Evolutionary conservation across 2,329 filamentous ascomycete genomes (phyloP).

Genomic region (Thyridium curvatum): DNA sequence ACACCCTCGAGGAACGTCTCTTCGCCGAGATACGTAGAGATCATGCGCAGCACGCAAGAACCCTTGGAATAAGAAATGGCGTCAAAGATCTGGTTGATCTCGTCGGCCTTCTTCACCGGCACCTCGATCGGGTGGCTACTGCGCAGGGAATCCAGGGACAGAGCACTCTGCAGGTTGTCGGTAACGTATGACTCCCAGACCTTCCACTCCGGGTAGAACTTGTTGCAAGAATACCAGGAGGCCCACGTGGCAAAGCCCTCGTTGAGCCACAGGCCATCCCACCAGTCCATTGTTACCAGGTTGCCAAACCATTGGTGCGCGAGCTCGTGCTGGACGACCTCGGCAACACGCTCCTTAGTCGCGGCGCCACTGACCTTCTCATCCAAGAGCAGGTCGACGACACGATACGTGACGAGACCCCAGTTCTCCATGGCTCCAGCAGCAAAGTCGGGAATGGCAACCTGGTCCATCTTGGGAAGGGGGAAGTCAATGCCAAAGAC

Average conservation of each 20-base stretch:
- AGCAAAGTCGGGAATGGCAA: conserved; percentile 92
- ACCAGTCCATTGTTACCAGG: conserved; percentile 89
- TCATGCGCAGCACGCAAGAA: conserved; percentile 93
- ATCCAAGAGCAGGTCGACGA: conserved; percentile 84
- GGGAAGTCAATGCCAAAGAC: conserved; percentile 85
- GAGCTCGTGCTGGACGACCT: conserved; percentile 93
- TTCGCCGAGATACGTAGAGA: conserved; percentile 90
- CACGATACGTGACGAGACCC: conserved; percentile 91
- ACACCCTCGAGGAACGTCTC: conserved; percentile 91
- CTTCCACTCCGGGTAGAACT: conserved; percentile 97
- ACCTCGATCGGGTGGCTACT: conserved; percentile 97
- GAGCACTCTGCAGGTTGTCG: conserved; percentile 81
- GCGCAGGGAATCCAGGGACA: conserved; percentile 81
- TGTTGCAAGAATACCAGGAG: conserved; percentile 82
- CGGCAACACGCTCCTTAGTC: conserved; percentile 86
- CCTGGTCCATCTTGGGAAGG: conserved; percentile 92
- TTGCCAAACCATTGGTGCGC: conserved; percentile 94
- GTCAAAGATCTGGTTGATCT: conserved; percentile 98
- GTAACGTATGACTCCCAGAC: conserved; percentile 95
- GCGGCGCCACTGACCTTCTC: conserved; percentile 86
- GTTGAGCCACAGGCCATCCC: conserved; percentile 87
- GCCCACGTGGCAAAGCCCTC: conserved; percentile 87
- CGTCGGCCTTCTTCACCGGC: conserved; percentile 87
- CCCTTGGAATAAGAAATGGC: conserved; percentile 97
- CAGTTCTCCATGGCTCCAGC: conserved; percentile 98